phyloP scores from a whole-genome alignment of 192 early-diverging fungal genomes.

The Mortierella alpina region DNA sequence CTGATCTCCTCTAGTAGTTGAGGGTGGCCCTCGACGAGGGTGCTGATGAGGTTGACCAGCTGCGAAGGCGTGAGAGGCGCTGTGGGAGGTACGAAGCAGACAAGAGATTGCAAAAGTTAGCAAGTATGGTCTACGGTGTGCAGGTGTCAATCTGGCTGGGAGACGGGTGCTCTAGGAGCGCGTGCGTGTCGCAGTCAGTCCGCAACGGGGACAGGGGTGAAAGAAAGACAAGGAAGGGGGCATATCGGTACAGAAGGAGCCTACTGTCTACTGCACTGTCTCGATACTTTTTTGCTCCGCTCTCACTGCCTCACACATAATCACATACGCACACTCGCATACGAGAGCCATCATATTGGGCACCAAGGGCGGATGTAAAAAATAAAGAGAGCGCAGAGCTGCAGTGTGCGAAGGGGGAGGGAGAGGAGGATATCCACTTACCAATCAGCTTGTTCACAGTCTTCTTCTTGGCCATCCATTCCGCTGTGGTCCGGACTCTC shows the following conservation, averaged over 20 bases:
- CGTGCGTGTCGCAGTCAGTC: too few relatives aligned
- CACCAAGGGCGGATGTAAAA: neutral
- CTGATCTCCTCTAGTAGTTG: constrained; percentile 74
- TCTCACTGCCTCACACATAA: too few relatives aligned
- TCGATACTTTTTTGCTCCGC: too few relatives aligned
- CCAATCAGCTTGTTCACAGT: constrained; percentile 51
- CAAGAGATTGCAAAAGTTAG: neutral
- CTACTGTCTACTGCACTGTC: neutral
- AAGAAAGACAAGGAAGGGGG: neutral
- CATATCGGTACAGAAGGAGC: neutral
- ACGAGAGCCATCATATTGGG: neutral
- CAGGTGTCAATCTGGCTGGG: too few relatives aligned
- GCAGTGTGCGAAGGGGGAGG: neutral
- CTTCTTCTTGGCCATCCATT: constrained; percentile 40
- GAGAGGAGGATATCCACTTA: constrained; percentile 12
- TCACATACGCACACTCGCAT: neutral
- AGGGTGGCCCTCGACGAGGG: constrained; percentile 80
- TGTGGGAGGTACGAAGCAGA: neutral
- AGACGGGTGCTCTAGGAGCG: too few relatives aligned
- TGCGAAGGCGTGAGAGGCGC: constrained; percentile 64
- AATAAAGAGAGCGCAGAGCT: neutral
- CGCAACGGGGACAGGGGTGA: neutral
- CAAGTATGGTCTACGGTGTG: too few relatives aligned
- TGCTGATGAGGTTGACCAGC: constrained; percentile 78
- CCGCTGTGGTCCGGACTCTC: constrained; percentile 31